Evolutionary conservation across 2,329 filamentous ascomycete genomes (phyloP), one percentile per base, ranked within the genome.

Genomic region (Claviceps fusiformis): DNA sequence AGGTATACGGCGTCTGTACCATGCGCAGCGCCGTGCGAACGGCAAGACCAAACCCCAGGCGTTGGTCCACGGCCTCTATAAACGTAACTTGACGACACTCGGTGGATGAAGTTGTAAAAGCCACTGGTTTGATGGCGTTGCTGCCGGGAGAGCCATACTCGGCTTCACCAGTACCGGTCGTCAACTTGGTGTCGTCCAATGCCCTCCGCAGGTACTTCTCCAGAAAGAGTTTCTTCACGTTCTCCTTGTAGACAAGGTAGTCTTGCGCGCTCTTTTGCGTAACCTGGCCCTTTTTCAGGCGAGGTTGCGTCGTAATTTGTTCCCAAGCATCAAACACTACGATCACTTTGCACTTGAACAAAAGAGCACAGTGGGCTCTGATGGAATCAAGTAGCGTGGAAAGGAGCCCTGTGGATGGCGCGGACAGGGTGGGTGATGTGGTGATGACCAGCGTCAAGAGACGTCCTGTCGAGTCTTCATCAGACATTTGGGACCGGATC

Each of bases 301-400:
- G 73, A 8, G 72, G 67, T 3, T 63, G 65, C 0, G 69, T 56
- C 1, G 65, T 69, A 43, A 81, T 64, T 19, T 71, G 70, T 54
- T 80, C 77, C 58, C 72, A 80, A 0, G 71, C 72, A 59, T 81
- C 78, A 47, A 81, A 71, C 2, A 79, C 75, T 3, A 80, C 71
- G 39, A 79, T 71, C 19, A 79, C 67, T 2, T 66, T 66, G 55
- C 76, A 80, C 0, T 57, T 49, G 2, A 73, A 56, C 15, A 81
- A 60, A 0, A 54, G 57, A 0, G 65, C 63, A 54, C 77, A 79
- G 59, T 77, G 65, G 0, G 50, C 49, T 17, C 65, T 64, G 58
- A 79, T 78, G 0, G 76, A 78, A 3, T 64, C 59, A 2, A 80
- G 52, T 2, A 80, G 71, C 0, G 72, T 62, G 0, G 69, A 70